Base-by-base conservation (phyloP, 2,329 filamentous ascomycete species). In the Xylaria polymorpha region DNA sequence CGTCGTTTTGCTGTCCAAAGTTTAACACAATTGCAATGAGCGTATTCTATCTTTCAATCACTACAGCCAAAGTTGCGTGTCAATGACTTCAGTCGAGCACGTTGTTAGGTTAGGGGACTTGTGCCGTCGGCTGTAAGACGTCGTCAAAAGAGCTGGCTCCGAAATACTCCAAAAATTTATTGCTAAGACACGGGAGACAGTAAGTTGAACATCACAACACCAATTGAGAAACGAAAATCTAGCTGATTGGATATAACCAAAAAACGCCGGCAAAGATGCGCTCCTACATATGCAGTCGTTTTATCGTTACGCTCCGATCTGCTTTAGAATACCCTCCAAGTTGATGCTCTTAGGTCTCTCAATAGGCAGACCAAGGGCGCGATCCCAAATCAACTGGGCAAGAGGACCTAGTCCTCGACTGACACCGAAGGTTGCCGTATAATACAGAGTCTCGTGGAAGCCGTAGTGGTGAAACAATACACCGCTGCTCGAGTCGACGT, bases 341-440 rank as follows among this genome's bases (percentile, higher is more conserved):
- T 97, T 96, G 80, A 98, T 97, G 82, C 93, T 97, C 92, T 99
- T 99, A 59, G 96, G 96, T 71, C 95, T 87, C 89, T 99, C 96
- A 78, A 99, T 99, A 12, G 96, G 96, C 79, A 98, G 85, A 63
- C 96, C 96, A 71, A 99, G 83, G 18, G 94, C 94, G 59, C 96
- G 89, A 81, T 98, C 95, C 96, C 96, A 98, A 80, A 99, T 92
- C 72, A 99, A 86, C 82, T 99, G 96, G 51, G 94, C 94, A 58
- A 99, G 86, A 25, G 96, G 96, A 8, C 96, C 96, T 18, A 99
- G 85, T 62, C 90, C 90, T 74, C 90, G 84, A 69, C 87, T 90
- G 14, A 92, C 90, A 70, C 90, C 90, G 72, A 92, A 92, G 0
- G 90, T 91, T 67, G 88, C 90, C 4, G 90, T 91, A 85, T 98